Percentiles rank a stretch among this genome's conserved stretches.
These are phyloP conservation scores for Bassia scoparia DNA, from an alignment of 148 eudicot genomes.

Conservation along the genomic window DNA sequence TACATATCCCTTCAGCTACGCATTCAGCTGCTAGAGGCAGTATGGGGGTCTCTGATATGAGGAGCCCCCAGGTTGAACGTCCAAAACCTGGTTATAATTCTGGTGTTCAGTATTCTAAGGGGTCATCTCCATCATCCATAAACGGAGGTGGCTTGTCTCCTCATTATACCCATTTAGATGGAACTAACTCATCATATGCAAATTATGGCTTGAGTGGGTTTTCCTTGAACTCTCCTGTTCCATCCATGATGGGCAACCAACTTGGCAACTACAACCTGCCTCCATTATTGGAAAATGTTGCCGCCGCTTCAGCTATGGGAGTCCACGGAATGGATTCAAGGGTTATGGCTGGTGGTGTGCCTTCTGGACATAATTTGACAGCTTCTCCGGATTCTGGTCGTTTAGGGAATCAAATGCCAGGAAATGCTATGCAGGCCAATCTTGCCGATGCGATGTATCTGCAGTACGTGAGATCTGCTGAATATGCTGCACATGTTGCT, in stretches of 20 bases:
- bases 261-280: constrained; percentile 61
- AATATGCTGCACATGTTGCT: constrained; percentile 66
- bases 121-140: constrained; percentile 38
- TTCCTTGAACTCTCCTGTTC: constrained; percentile 53
- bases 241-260: constrained; percentile 59
- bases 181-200: constrained; percentile 46
- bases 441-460: constrained; percentile 76
- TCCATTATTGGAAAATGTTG: constrained; percentile 73
- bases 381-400: constrained; percentile 43
- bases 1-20: constrained; percentile 40
- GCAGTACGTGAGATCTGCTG: constrained; percentile 71
- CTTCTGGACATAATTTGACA: constrained; percentile 41
- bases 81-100: constrained; percentile 40
- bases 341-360: constrained; percentile 39
- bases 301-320: constrained; percentile 67
- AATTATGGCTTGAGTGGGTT: constrained; percentile 66
- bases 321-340: constrained; percentile 64
- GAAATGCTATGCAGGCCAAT: constrained; percentile 48
- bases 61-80: constrained; percentile 47
- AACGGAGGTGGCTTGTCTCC: constrained; percentile 49
- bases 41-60: constrained; percentile 38
- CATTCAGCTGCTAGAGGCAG: constrained; percentile 38
- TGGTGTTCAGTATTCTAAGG: constrained; percentile 52
- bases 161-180: constrained; percentile 58
- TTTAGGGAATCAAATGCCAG: constrained; percentile 52